phyloP scores from a whole-genome alignment of 1,139 yeast species.

The Zygosaccharomyces sapae region DNA sequence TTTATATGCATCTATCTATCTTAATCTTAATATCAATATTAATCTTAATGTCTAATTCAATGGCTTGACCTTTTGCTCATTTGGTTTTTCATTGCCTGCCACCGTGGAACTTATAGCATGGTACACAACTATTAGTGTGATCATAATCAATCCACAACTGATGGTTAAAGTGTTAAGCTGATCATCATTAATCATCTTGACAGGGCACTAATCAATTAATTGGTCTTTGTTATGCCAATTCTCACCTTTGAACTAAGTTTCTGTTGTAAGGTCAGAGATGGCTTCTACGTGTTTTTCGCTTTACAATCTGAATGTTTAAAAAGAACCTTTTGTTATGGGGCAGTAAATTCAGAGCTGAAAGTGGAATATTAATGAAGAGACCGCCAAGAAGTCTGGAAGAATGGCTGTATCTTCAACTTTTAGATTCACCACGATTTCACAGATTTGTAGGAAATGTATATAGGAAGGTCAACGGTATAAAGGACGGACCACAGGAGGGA shows the following conservation, averaged over 20 bases:
- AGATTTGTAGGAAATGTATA: constrained; percentile 63
- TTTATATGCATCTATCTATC: constrained; percentile 3
- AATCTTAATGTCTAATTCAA: background rate
- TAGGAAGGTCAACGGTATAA: constrained; percentile 61
- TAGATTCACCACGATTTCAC: constrained; percentile 63
- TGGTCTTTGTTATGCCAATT: background rate
- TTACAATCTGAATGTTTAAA: background rate
- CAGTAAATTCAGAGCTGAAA: background rate
- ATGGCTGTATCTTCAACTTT: constrained; percentile 46
- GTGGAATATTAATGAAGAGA: constrained; percentile 19
- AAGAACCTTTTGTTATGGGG: background rate
- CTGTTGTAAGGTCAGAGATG: background rate
- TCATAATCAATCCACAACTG: constrained; percentile 69
- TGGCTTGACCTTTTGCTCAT: background rate
- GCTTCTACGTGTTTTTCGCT: background rate
- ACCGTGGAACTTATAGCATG: constrained; percentile 46
- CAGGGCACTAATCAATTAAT: background rate
- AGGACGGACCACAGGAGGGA: constrained; percentile 34
- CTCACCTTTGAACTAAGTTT: background rate
- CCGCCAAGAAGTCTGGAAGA: constrained; percentile 47
- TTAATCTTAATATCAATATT: background rate
- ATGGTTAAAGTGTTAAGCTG: constrained; percentile 73
- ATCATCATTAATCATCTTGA: constrained; percentile 69
- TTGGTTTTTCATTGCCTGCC: constrained; percentile 9
- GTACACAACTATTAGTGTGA: constrained; percentile 66